phyloP scores from a whole-genome alignment of 768 basidiomycete species.

The Podaxis rugospora region DNA sequence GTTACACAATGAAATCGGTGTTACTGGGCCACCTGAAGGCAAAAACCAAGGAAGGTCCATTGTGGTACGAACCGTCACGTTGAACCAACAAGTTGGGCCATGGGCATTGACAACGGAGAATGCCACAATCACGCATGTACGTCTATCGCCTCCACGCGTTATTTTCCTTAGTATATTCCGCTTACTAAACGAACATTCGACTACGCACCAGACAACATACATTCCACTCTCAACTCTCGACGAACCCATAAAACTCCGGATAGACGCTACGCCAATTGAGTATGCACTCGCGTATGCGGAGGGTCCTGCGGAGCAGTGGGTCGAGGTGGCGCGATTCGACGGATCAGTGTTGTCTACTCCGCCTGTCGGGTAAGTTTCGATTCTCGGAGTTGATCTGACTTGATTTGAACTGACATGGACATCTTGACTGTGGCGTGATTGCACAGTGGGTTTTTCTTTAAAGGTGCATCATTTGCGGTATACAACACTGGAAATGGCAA shows the following conservation, averaged over 20 bases:
- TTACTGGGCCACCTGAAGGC: slow-evolving; percentile 21
- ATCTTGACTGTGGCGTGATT: background rate
- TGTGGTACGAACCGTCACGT: slow-evolving; percentile 24
- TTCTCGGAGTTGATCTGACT: background rate
- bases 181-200: background rate
- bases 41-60: slow-evolving; percentile 19
- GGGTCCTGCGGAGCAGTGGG: slow-evolving; percentile 15
- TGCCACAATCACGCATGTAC: slow-evolving; percentile 24
- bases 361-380: slow-evolving; percentile 26
- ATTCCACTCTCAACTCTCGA: slow-evolving; percentile 18
- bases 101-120: slow-evolving; percentile 29
- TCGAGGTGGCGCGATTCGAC: slow-evolving; percentile 26
- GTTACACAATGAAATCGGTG: slow-evolving; percentile 33
- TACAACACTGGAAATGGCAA: slow-evolving; percentile 36
- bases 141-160: background rate
- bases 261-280: slow-evolving; percentile 24
- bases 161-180: background rate
- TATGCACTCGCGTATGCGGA: slow-evolving; percentile 32
- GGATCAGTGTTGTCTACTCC: slow-evolving; percentile 27
- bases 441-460: slow-evolving; percentile 32
- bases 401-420: background rate
- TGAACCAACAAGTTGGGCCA: slow-evolving; percentile 30
- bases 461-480: slow-evolving; percentile 31
- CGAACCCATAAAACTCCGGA: slow-evolving; percentile 25
- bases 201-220: slow-evolving; percentile 13